Percentiles rank a stretch among this genome's conserved stretches.
phyloP scores from a whole-genome alignment of 257 asterid species.

The Hygrophila difformis region DNA sequence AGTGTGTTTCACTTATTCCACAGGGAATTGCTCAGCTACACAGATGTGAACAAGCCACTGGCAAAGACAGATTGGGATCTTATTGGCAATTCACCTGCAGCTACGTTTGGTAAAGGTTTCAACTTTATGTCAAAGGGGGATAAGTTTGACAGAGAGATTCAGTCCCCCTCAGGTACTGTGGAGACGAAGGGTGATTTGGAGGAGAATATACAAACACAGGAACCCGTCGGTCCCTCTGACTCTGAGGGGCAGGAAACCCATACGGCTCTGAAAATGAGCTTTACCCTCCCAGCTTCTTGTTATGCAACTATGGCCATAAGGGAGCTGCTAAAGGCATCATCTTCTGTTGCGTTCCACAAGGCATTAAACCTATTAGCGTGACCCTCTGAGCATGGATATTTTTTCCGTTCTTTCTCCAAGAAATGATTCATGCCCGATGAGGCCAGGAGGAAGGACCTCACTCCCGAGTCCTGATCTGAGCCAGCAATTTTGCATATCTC shows the following conservation, averaged over 20 bases:
- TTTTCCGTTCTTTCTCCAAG: too few relatives aligned
- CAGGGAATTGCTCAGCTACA: constrained; percentile 77
- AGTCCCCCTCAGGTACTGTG: constrained; percentile 10
- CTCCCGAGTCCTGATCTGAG: too few relatives aligned
- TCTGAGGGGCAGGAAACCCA: constrained; percentile 32
- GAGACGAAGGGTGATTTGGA: constrained; percentile 16
- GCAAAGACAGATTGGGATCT: constrained; percentile 78
- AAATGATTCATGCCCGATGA: too few relatives aligned
- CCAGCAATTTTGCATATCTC: too few relatives aligned
- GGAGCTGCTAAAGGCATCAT: constrained; percentile 88
- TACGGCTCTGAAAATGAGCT: constrained; percentile 76
- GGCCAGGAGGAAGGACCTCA: too few relatives aligned
- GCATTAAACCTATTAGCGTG: constrained; percentile 31
- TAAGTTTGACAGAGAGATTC: constrained; percentile 15
- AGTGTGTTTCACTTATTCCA: constrained; percentile 7
- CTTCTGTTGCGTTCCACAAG: constrained; percentile 92
- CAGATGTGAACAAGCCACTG: constrained; percentile 56
- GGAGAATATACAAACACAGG: constrained; percentile 22
- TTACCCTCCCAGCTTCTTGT: constrained; percentile 86
- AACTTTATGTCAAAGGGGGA: constrained; percentile 20
- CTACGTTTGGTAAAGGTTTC: constrained; percentile 15
- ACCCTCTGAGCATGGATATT: too few relatives aligned
- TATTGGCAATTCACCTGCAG: constrained; percentile 36
- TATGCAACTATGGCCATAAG: constrained; percentile 99
- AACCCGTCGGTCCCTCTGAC: constrained; percentile 25